phyloP scores from a whole-genome alignment of 495 filamentous ascomycete species.

The Tuber umbilicatum region DNA sequence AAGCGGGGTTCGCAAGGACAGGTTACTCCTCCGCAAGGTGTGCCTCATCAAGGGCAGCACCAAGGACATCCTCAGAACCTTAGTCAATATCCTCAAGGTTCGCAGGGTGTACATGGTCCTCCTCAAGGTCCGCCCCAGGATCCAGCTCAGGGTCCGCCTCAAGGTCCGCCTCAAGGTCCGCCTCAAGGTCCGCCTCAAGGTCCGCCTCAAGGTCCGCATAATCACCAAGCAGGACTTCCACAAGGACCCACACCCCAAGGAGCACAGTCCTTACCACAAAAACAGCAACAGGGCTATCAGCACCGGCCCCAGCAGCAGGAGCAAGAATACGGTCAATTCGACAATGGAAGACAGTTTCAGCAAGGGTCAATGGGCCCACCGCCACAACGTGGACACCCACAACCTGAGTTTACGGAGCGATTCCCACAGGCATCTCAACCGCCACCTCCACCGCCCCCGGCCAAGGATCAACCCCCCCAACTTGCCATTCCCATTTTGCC shows the following conservation, averaged over 20 bases:
- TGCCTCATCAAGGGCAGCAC: neutral
- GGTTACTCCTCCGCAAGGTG: neutral
- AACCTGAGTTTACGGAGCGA: neutral
- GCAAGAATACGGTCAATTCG: neutral
- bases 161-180: neutral
- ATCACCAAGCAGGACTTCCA: neutral
- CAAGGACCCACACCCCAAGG: neutral
- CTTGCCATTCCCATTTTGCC: neutral
- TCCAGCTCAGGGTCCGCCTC: neutral
- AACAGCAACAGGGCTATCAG: neutral
- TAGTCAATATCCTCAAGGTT: neutral
- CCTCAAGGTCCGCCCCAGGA: neutral
- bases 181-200: neutral
- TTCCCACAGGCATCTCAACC: neutral
- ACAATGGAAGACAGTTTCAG: neutral
- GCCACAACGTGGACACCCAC: neutral
- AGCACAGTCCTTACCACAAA: neutral
- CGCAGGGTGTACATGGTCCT: neutral
- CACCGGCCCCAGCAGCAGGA: neutral
- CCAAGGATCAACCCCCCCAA: conserved; percentile 10
- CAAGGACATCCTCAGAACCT: neutral
- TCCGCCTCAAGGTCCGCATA: neutral
- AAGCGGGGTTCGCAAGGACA: neutral
- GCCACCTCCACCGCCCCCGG: neutral
- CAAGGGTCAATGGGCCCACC: neutral